phyloP scores from a whole-genome alignment of 495 filamentous ascomycete genomes.

The Terfezia boudieri region DNA sequence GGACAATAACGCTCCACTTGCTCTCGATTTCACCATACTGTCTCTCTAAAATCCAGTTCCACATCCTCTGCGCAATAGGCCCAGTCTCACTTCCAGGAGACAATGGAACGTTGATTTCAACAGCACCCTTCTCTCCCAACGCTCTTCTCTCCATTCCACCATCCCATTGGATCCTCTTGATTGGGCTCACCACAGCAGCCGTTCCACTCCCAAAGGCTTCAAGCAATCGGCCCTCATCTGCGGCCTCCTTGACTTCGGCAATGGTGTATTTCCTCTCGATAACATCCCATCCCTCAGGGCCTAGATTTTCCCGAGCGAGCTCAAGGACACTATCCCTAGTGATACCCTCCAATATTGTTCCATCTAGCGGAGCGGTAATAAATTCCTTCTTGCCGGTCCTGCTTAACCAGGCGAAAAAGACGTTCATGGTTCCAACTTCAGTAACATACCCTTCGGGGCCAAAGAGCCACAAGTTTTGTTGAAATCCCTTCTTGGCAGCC shows the following conservation, averaged over 20 bases:
- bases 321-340: slow-evolving; percentile 68
- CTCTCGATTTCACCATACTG: slow-evolving; percentile 88
- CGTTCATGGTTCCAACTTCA: slow-evolving; percentile 96
- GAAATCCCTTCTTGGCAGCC: slow-evolving; percentile 72
- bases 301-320: slow-evolving; percentile 62
- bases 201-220: slow-evolving; percentile 91
- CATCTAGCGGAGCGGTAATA: slow-evolving; percentile 78
- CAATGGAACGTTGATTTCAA: slow-evolving; percentile 14
- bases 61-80: slow-evolving; percentile 62
- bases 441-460: slow-evolving; percentile 84
- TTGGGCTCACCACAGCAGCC: slow-evolving; percentile 62
- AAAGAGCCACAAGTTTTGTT: slow-evolving; percentile 97
- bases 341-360: slow-evolving; percentile 91
- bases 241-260: slow-evolving; percentile 53
- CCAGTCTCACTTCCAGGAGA: slow-evolving; percentile 61
- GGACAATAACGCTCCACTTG: slow-evolving; percentile 37
- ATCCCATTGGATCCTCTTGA: slow-evolving; percentile 67
- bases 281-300: slow-evolving; percentile 69
- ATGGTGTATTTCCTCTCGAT: slow-evolving; percentile 79
- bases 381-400: slow-evolving; percentile 75
- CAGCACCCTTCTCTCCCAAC: background rate
- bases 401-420: slow-evolving; percentile 63
- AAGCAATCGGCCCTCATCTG: slow-evolving; percentile 61
- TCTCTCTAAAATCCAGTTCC: slow-evolving; percentile 84
- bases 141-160: slow-evolving; percentile 45